These are phyloP conservation scores for Ogataea paraovalis DNA, from an alignment of 805 yeast genomes.

Conservation along the genomic window DNA sequence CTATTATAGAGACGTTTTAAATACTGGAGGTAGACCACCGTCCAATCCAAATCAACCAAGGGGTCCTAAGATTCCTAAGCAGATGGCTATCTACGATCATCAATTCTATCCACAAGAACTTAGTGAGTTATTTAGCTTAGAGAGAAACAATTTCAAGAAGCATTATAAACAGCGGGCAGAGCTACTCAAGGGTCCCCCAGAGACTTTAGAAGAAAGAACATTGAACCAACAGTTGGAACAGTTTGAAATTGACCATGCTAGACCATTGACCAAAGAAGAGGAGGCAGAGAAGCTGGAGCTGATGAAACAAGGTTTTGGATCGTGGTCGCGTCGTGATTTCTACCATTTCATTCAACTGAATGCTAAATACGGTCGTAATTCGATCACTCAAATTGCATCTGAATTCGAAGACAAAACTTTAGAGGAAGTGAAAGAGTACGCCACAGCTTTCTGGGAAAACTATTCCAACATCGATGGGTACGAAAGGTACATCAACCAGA, in stretches of 20 bases:
- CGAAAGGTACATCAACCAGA: slow-evolving; percentile 67
- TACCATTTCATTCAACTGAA: slow-evolving; percentile 69
- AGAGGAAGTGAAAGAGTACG: slow-evolving; percentile 56
- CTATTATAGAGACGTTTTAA: slow-evolving; percentile 52
- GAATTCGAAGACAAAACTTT: slow-evolving; percentile 83
- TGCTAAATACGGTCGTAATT: slow-evolving; percentile 59
- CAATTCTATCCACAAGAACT: slow-evolving; percentile 84
- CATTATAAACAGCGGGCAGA: slow-evolving; percentile 63
- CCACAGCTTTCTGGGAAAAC: slow-evolving; percentile 58
- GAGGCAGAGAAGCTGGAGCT: slow-evolving; percentile 56
- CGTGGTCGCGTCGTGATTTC: slow-evolving; percentile 88
- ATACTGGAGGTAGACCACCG: slow-evolving; percentile 61
- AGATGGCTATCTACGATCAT: slow-evolving; percentile 78
- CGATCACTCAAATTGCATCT: slow-evolving; percentile 62
- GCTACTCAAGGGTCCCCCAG: slow-evolving; percentile 48
- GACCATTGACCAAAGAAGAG: slow-evolving; percentile 82
- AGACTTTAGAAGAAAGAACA: slow-evolving; percentile 16
- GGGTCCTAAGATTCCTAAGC: slow-evolving; percentile 83
- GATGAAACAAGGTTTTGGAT: slow-evolving; percentile 63
- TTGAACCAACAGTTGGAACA: slow-evolving; percentile 47
- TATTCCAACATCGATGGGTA: slow-evolving; percentile 60
- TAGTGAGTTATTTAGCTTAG: slow-evolving; percentile 73
- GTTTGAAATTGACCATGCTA: slow-evolving; percentile 68
- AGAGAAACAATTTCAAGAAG: slow-evolving; percentile 71
- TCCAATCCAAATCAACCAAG: slow-evolving; percentile 37